Evolutionary conservation across 2,329 filamentous ascomycete genomes (phyloP), one percentile per base, ranked within the genome.

Genomic region (Fusarium beomiforme): DNA sequence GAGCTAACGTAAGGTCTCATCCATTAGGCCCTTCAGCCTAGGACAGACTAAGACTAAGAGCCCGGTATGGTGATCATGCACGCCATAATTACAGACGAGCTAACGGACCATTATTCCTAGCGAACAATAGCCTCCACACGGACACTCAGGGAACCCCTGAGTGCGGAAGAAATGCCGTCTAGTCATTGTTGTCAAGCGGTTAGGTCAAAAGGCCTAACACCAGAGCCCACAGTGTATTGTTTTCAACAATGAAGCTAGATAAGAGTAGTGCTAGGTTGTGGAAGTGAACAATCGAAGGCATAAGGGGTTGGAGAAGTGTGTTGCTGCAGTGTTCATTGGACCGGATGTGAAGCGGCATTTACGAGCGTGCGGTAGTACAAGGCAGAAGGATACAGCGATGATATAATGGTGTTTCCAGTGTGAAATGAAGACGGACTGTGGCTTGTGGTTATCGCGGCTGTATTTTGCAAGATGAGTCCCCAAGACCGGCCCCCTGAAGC

Each of bases 21-120:
- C 11, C 12, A 33, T 55, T 47, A 53, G 50, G 56, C 26, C 39
- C 41, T 49, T 58, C 26, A 47, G 41, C 55, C 41, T 37, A 19
- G 21, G 47, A 61, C 24, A 66, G 33, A 47, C 31, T 14, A 29
- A 58, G 51, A 46, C 31, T 39, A 49, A 54, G 6, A 42, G 33
- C 39, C 26, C n/a, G 16, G 43, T 26, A 24, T 33, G 50, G 17
- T 60, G 39, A 23, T 61, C 53, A 71, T 71, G 64, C 69, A 70
- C 64, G 64, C 69, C 64, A 71, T 71, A 55, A 46, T 34, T 70
- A 64, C 43, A 59, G 55, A 57, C 41, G 56, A 61, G 47, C 55
- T 44, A 41, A 65, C 39, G 37, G 34, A 31, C 33, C 43, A 42
- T 42, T 67, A 19, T 56, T 31, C 56, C 39, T 59, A 43, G 43